Evolutionary conservation across 1,139 yeast genomes (phyloP), one percentile per base, ranked within the genome.

Genomic region (Diutina rugosa): DNA sequence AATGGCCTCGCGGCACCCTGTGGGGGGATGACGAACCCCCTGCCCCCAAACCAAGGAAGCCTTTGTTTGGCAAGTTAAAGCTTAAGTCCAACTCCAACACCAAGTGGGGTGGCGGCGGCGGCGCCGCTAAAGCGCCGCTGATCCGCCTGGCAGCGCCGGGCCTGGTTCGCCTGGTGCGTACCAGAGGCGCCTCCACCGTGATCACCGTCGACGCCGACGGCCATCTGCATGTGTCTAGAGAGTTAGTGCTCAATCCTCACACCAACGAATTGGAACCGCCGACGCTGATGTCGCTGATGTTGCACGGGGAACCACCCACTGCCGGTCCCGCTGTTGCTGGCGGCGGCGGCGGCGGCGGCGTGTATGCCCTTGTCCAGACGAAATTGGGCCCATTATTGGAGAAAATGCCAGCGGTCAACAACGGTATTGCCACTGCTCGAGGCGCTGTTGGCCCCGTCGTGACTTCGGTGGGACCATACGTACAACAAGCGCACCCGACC

Each of bases 81-180:
- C 35, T 26, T 9, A n/a, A 30, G 16, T 47, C 51, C 29, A 28
- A 29, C 16, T 12, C 30, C 16, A 47, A 47, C n/a, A 14, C 32
- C 38, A 47, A 49, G 21, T 49, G 53, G 53, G n/a, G 32, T 12
- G 51, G 10, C 6, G 51, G 51, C 8, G 35, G 51, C 32, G 51
- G 51, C 16, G 38, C 29, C 21, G 51, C 29, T 28, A 29, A n/a
- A 4, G 51, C 51, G n/a, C 29, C 53, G 21, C 53, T 49, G 53
- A 30, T 49, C 10, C 44, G 21, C 28, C 53, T 32, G 53, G 53
- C 7, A 18, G 29, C 41, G 16, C 41, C 28, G 6, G 44, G 44
- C 4, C 53, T 49, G 53, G 16, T 49, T 32, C 53, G 53, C 44
- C 53, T 49, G 53, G 53, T 49, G 26, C 53, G 53, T 4, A 49